A percentile compares a stretch with the other conserved stretches of the same genome.
phyloP scores from a whole-genome alignment of 495 filamentous ascomycete genomes.

The Neurospora pannonica region DNA sequence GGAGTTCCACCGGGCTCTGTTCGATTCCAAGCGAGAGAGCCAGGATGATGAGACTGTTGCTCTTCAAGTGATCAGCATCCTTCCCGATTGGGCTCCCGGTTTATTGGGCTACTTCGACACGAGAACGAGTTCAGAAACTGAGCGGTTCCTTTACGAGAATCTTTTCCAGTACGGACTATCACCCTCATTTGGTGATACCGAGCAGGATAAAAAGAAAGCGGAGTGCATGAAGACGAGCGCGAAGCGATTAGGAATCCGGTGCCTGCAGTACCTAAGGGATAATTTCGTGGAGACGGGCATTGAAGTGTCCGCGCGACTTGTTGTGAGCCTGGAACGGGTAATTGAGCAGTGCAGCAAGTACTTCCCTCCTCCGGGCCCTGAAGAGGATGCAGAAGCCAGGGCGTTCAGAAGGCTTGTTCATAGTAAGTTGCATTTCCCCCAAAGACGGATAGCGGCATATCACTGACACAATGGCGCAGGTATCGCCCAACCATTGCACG shows the following conservation, averaged over 20 bases:
- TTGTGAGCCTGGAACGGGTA: conserved; percentile 30
- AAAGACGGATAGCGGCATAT: background rate
- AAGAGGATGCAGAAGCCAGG: conserved; percentile 21
- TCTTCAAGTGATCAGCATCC: conserved; percentile 13
- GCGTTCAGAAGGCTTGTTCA: conserved; percentile 30
- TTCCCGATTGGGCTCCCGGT: conserved; percentile 58
- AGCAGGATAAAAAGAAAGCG: conserved; percentile 13
- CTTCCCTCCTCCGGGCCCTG: conserved; percentile 29
- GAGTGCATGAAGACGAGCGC: conserved; percentile 22
- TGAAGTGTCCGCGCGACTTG: conserved; percentile 32
- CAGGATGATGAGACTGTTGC: conserved; percentile 4
- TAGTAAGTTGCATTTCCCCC: conserved; percentile 24
- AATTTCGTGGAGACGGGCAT: conserved; percentile 28
- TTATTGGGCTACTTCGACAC: conserved; percentile 55
- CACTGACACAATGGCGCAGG: conserved; percentile 15
- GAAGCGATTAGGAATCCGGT: conserved; percentile 31
- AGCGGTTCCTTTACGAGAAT: conserved; percentile 45
- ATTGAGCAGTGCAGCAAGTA: conserved; percentile 33
- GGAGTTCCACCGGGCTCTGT: conserved; percentile 30
- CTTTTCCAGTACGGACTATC: conserved; percentile 40
- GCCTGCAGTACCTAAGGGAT: conserved; percentile 39
- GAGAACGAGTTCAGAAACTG: conserved; percentile 42
- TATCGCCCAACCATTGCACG: conserved; percentile 31
- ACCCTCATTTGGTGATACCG: conserved; percentile 18
- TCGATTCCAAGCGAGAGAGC: conserved; percentile 15